A percentile compares a stretch with the other conserved stretches of the same genome.
phyloP scores from a whole-genome alignment of 352 stramenopile species.

The Phytophthora foliorum region DNA sequence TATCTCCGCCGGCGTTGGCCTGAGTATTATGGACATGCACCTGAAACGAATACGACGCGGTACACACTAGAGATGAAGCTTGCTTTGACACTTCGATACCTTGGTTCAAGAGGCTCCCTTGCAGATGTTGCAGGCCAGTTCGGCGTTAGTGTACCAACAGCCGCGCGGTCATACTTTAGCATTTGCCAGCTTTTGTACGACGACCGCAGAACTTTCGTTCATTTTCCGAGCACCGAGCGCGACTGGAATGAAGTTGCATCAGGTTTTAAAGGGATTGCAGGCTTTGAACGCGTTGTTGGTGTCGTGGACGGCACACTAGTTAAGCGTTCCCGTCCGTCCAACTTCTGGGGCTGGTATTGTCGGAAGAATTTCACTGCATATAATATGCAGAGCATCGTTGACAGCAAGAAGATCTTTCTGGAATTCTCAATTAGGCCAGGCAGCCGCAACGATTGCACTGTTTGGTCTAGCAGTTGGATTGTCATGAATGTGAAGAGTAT shows the following conservation, averaged over 20 bases:
- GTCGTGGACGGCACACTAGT: neutral
- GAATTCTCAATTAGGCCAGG: slow-evolving; percentile 1
- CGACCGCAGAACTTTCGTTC: neutral
- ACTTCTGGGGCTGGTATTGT: neutral
- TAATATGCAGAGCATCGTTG: slow-evolving; percentile 3
- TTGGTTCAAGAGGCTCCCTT: neutral
- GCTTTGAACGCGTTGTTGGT: neutral
- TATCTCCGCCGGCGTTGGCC: too few relatives aligned
- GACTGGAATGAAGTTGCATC: neutral
- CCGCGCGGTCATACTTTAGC: neutral
- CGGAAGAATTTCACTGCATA: slow-evolving; percentile 6
- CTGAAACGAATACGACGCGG: neutral
- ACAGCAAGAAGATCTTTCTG: slow-evolving; percentile 3
- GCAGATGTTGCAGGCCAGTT: neutral
- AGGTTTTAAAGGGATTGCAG: slow-evolving; percentile 2
- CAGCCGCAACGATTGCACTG: slow-evolving; percentile 2
- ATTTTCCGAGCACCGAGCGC: neutral
- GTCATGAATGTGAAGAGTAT: neutral
- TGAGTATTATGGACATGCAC: neutral
- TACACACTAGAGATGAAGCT: slow-evolving; percentile 9
- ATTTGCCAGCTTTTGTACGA: slow-evolving; percentile 4
- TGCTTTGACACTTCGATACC: neutral
- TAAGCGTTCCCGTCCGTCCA: neutral
- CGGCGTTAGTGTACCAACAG: neutral
- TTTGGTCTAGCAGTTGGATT: slow-evolving; percentile 3